Evolutionary conservation across 179 eudicot genomes (phyloP).

Genomic region (Patellifolia procumbens): DNA sequence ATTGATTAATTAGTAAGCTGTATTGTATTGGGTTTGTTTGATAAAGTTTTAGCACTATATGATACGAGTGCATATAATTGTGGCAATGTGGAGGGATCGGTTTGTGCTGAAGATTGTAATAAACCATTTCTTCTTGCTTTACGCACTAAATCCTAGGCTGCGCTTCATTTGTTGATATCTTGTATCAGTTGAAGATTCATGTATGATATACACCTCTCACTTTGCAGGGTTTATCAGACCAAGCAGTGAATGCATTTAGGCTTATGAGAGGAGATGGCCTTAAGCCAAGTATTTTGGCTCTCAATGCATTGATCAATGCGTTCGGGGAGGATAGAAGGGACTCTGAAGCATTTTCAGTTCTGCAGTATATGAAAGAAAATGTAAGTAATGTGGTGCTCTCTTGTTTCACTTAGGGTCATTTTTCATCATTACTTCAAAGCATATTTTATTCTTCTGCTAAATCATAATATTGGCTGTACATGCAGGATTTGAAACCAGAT

Average conservation of each 20-base stretch:
- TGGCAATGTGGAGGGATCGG: neutral
- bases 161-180: neutral
- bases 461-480: conserved; percentile 14
- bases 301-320: conserved; percentile 89
- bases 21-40: neutral
- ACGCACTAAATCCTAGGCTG: neutral
- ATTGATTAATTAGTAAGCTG: neutral
- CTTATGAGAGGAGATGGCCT: conserved; percentile 87
- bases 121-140: neutral
- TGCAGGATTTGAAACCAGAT: conserved; percentile 93
- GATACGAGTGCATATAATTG: neutral
- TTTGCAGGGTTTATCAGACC: conserved; percentile 86
- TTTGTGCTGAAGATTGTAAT: neutral
- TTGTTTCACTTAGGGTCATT: neutral
- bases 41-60: neutral
- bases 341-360: conserved; percentile 84
- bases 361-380: conserved; percentile 90
- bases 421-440: neutral
- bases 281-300: conserved; percentile 80
- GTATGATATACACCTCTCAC: conserved; percentile 18
- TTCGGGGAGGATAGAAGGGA: conserved; percentile 92
- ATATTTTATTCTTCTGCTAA: conserved; percentile 18
- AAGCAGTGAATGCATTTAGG: conserved; percentile 83
- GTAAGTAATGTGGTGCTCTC: conserved; percentile 40
- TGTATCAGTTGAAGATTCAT: conserved; percentile 2